phyloP scores from a whole-genome alignment of 31 red algal genomes.

The Endocladia muricata region DNA sequence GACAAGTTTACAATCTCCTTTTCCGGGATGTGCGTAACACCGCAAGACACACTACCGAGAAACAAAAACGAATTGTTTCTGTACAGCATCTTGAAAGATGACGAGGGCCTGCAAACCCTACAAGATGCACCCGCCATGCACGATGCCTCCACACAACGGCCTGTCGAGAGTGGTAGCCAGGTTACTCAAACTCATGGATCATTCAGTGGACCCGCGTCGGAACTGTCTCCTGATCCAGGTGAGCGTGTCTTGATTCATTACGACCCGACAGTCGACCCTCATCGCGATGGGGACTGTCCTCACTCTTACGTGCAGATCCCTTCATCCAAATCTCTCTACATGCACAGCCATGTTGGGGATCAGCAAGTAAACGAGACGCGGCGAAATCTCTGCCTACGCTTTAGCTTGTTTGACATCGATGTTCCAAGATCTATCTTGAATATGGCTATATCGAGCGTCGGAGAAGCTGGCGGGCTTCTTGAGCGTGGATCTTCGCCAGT shows the following conservation, averaged over 20 bases:
- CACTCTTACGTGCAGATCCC: conserved; percentile 45
- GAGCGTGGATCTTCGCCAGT: conserved; percentile 14
- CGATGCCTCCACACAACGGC: background rate
- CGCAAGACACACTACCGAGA: conserved; percentile 18
- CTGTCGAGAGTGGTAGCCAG: background rate
- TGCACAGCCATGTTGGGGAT: conserved; percentile 4
- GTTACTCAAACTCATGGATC: background rate
- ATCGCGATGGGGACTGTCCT: conserved; percentile 30
- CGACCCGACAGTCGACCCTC: conserved; percentile 44
- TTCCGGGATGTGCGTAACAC: conserved; percentile 18
- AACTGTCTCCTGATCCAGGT: background rate
- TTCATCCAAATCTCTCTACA: conserved; percentile 23
- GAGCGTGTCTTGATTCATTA: conserved; percentile 51
- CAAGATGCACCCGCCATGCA: background rate
- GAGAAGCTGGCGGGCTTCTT: conserved; percentile 11
- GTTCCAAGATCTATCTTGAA: conserved; percentile 14
- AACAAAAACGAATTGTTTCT: conserved; percentile 22
- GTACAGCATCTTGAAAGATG: conserved; percentile 12
- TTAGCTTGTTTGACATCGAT: conserved; percentile 61
- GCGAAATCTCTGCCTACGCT: conserved; percentile 12
- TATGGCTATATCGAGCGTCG: conserved; percentile 12
- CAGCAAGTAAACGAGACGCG: background rate
- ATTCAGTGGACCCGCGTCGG: background rate
- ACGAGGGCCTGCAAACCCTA: background rate
- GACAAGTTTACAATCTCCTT: conserved; percentile 43